phyloP scores from a whole-genome alignment of 2,329 filamentous ascomycete genomes.

The Incumbomyces delicatus region DNA sequence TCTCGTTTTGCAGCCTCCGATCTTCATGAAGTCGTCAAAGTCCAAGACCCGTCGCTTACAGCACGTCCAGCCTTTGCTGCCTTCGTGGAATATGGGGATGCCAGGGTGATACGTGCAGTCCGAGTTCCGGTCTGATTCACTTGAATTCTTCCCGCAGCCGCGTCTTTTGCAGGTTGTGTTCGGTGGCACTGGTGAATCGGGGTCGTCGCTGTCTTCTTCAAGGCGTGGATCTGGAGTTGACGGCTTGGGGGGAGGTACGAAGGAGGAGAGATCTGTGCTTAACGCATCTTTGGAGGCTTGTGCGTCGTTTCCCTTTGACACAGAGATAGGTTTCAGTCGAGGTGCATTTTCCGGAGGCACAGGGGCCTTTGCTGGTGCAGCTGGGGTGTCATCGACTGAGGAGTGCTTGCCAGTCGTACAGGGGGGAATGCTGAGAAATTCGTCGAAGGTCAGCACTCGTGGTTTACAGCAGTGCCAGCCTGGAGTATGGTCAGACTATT shows the following conservation, averaged over 20 bases:
- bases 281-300: constrained; percentile 1
- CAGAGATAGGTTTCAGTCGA: constrained; percentile 16
- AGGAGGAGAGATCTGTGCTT: constrained; percentile 17
- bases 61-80: constrained; percentile 94
- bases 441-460: constrained; percentile 91
- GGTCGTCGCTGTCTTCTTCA: constrained; percentile 83
- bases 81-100: constrained; percentile 89
- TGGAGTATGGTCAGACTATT: constrained; percentile 30
- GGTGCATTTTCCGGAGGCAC: constrained; percentile 16
- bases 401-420: constrained; percentile 92
- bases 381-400: constrained; percentile 64
- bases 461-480: constrained; percentile 99
- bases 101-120: constrained; percentile 84
- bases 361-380: constrained; percentile 28
- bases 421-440: constrained; percentile 85
- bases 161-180: constrained; percentile 69
- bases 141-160: constrained; percentile 50
- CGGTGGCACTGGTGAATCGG: constrained; percentile 59
- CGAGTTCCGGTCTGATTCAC: constrained; percentile 53
- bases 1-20: constrained; percentile 81
- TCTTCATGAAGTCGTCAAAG: constrained; percentile 96
- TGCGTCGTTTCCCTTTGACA: not conserved
- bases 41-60: constrained; percentile 92
- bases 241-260: constrained; percentile 24
- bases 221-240: constrained; percentile 48